phyloP scores from a whole-genome alignment of 345 rosid genomes.

The Gossypium arboreum region DNA sequence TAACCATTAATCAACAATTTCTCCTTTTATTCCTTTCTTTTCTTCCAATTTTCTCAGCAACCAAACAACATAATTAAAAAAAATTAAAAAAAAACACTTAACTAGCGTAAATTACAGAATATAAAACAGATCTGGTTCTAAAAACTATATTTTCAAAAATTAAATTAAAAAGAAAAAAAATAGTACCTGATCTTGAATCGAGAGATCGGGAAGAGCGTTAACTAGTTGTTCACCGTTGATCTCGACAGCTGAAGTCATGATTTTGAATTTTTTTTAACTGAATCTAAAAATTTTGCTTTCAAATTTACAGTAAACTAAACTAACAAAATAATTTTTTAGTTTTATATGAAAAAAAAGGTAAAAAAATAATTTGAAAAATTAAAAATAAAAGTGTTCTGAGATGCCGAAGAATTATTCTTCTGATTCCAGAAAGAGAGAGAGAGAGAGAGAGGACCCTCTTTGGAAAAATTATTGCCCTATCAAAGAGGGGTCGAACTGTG shows the following conservation, averaged over 20 bases:
- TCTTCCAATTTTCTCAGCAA: constrained; percentile 4
- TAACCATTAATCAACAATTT: background rate
- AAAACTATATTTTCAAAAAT: background rate
- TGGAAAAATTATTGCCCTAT: background rate
- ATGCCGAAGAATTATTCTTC: constrained; percentile 21
- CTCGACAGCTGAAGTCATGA: constrained; percentile 33
- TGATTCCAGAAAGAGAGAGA: constrained; percentile 7
- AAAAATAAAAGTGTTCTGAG: background rate
- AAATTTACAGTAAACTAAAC: constrained; percentile 10
- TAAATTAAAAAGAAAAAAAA: background rate
- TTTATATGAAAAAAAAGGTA: background rate
- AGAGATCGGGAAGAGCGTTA: constrained; percentile 10
- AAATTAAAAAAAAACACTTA: background rate
- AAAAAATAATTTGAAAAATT: background rate
- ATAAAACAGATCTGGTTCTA: background rate
- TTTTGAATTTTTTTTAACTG: background rate
- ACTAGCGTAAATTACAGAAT: background rate
- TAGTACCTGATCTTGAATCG: constrained; percentile 28
- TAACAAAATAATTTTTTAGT: background rate
- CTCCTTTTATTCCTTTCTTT: too few species aligned
- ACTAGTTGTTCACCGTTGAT: constrained; percentile 26
- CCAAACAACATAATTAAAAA: background rate
- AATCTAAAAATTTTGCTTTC: background rate
- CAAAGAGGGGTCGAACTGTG: constrained; percentile 7
- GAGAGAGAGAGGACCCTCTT: constrained; percentile 4